A percentile compares a stretch with the other conserved stretches of the same genome.
Conservation (phyloP, 2,329 filamentous ascomycete genomes). For the Fusarium newnesense region DNA sequence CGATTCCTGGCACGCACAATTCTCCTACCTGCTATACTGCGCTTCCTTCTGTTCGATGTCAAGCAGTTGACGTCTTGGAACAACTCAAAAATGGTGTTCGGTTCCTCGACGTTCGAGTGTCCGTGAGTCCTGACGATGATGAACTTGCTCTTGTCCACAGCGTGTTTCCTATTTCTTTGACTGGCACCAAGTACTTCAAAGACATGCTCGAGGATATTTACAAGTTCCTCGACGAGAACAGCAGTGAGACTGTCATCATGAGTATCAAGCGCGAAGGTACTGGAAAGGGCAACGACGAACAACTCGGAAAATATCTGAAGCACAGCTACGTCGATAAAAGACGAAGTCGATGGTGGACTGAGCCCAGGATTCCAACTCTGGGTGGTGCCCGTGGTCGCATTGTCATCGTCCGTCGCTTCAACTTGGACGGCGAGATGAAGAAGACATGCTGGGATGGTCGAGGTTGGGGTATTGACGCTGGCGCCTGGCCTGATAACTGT, state of each 20-base stretch:
- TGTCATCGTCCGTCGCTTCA: slow-evolving; percentile 85
- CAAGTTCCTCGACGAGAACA: slow-evolving; percentile 79
- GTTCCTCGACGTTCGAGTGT: slow-evolving; percentile 91
- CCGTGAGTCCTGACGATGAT: slow-evolving; percentile 64
- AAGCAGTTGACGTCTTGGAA: slow-evolving; percentile 78
- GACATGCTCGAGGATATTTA: slow-evolving; percentile 77
- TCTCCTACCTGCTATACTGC: slow-evolving; percentile 86
- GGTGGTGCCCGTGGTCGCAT: slow-evolving; percentile 84
- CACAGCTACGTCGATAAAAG: slow-evolving; percentile 73
- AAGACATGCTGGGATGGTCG: slow-evolving; percentile 59
- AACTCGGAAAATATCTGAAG: slow-evolving; percentile 79
- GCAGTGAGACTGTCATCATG: slow-evolving; percentile 84
- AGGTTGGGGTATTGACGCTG: slow-evolving; percentile 70
- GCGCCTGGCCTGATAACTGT: slow-evolving; percentile 88
- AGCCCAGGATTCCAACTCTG: slow-evolving; percentile 79
- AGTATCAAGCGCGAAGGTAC: slow-evolving; percentile 92
- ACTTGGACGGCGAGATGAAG: slow-evolving; percentile 65
- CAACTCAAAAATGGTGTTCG: slow-evolving; percentile 92
- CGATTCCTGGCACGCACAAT: slow-evolving; percentile 96
- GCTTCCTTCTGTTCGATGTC: slow-evolving; percentile 92
- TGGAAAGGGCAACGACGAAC: slow-evolving; percentile 80
- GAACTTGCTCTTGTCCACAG: slow-evolving; percentile 86
- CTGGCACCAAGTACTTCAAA: slow-evolving; percentile 81
- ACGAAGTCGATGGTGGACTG: slow-evolving; percentile 78
- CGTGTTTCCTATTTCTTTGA: slow-evolving; percentile 87